A percentile compares a stretch with the other conserved stretches of the same genome.
Conservation (phyloP, 73 alveolate species). For the Blepharisma japonicum region DNA sequence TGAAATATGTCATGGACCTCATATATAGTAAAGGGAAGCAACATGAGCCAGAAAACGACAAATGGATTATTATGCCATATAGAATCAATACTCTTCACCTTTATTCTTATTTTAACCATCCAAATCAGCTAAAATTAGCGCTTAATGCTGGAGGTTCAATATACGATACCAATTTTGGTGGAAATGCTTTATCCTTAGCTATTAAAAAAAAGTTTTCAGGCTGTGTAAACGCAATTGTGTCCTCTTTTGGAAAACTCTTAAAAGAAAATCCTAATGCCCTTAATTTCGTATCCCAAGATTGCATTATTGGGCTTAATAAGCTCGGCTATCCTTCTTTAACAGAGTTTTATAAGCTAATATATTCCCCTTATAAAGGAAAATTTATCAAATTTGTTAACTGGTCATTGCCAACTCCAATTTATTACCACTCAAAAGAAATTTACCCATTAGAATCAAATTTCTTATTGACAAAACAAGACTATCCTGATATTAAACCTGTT, state of each 20-base stretch:
- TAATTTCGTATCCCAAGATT: too few relatives aligned
- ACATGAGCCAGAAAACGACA: neutral
- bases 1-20: neutral
- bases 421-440: too few relatives aligned
- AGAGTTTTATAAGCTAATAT: too few relatives aligned
- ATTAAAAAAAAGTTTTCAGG: neutral
- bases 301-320: too few relatives aligned
- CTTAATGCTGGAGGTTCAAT: neutral
- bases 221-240: neutral
- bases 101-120: conserved; percentile 12
- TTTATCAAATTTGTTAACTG: too few relatives aligned
- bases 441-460: too few relatives aligned
- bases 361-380: too few relatives aligned
- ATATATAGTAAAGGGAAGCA: neutral
- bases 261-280: too few relatives aligned
- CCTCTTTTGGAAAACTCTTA: too few relatives aligned
- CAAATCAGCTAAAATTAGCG: neutral
- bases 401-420: too few relatives aligned
- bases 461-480: too few relatives aligned
- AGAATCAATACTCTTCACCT: conserved; percentile 1
- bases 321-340: too few relatives aligned
- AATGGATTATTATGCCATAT: conserved; percentile 17
- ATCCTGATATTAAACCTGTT: neutral
- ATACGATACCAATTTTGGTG: neutral
- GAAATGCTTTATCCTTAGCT: conserved; percentile 7